A percentile compares a stretch with the other conserved stretches of the same genome.
Evolutionary conservation across 768 basidiomycete species (phyloP).

Genomic region (Termitomyces sp.): DNA sequence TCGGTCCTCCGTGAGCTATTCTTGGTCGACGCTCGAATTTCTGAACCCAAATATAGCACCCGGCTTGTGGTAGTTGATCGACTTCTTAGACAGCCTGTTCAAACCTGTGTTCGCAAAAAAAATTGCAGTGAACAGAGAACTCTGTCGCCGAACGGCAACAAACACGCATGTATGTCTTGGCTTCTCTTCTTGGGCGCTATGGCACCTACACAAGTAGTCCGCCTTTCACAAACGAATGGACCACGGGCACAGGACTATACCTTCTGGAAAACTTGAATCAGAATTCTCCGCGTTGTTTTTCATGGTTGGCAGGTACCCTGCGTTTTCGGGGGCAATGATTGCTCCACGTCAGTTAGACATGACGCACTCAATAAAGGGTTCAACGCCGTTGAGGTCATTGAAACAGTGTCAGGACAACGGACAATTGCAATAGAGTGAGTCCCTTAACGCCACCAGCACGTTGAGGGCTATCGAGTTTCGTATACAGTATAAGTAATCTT

Average conservation of each 20-base stretch:
- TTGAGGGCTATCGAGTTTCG: not conserved
- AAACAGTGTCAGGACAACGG: too few species aligned
- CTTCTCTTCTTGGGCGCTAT: not conserved
- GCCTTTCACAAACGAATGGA: not conserved
- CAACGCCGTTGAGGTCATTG: too few species aligned
- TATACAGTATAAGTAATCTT: too few species aligned
- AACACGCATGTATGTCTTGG: not conserved
- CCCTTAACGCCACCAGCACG: not conserved
- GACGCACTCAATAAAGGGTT: too few species aligned
- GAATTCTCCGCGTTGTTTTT: not conserved
- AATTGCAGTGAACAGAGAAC: not conserved
- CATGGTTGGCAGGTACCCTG: not conserved
- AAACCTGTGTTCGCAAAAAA: too few species aligned
- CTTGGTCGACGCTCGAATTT: too few species aligned
- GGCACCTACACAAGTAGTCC: not conserved
- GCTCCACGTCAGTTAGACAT: not conserved
- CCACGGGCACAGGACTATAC: not conserved
- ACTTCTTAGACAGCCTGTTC: too few species aligned
- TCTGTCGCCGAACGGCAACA: not conserved
- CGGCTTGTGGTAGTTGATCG: too few species aligned
- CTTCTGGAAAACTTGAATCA: not conserved
- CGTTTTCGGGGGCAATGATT: not conserved
- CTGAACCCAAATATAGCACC: too few species aligned
- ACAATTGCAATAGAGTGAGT: too few species aligned
- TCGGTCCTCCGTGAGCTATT: too few species aligned